These are phyloP conservation scores for Coprinopsis sp. DNA, from an alignment of 768 basidiomycete genomes.

Conservation along the genomic window DNA sequence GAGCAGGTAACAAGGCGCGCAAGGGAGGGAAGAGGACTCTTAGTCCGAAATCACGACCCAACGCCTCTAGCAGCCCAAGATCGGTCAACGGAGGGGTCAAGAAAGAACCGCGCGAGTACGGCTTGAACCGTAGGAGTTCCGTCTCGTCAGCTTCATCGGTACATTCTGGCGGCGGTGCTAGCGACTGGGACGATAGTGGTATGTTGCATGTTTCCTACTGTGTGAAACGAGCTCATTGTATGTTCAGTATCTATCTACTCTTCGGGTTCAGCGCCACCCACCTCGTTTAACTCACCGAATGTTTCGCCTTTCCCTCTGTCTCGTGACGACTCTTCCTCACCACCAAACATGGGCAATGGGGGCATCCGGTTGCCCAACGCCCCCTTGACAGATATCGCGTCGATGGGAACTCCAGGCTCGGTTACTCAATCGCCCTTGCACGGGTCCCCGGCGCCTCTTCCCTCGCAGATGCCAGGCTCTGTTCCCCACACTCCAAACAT, in stretches of 20 bases:
- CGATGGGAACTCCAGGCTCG: slow-evolving; percentile 24
- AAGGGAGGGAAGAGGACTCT: slow-evolving; percentile 41
- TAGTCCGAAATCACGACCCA: slow-evolving; percentile 35
- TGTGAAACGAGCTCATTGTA: not conserved
- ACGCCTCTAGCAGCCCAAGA: slow-evolving; percentile 8
- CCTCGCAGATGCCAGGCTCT: slow-evolving; percentile 15
- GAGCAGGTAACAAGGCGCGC: slow-evolving; percentile 80
- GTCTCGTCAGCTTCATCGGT: slow-evolving; percentile 57
- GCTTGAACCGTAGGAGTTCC: slow-evolving; percentile 53
- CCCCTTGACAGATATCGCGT: slow-evolving; percentile 65
- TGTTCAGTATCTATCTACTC: slow-evolving; percentile 47
- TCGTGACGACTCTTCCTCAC: slow-evolving; percentile 45
- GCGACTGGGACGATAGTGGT: slow-evolving; percentile 85
- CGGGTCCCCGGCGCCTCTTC: slow-evolving; percentile 9
- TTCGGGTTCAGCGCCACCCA: slow-evolving; percentile 55
- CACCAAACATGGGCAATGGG: slow-evolving; percentile 36
- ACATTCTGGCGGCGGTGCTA: slow-evolving; percentile 53
- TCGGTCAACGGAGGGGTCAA: too few relatives aligned
- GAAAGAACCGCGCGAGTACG: slow-evolving; percentile 56
- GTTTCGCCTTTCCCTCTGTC: slow-evolving; percentile 57
- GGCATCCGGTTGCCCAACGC: slow-evolving; percentile 74
- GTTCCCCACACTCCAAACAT: slow-evolving; percentile 15
- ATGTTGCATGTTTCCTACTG: slow-evolving; percentile 30
- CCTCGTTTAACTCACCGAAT: slow-evolving; percentile 65
- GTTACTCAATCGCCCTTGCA: slow-evolving; percentile 11